Percentiles rank a stretch among this genome's conserved stretches.
Evolutionary conservation across 73 alveolate species (phyloP).

Genomic region (Paramecium pentaurelia): DNA sequence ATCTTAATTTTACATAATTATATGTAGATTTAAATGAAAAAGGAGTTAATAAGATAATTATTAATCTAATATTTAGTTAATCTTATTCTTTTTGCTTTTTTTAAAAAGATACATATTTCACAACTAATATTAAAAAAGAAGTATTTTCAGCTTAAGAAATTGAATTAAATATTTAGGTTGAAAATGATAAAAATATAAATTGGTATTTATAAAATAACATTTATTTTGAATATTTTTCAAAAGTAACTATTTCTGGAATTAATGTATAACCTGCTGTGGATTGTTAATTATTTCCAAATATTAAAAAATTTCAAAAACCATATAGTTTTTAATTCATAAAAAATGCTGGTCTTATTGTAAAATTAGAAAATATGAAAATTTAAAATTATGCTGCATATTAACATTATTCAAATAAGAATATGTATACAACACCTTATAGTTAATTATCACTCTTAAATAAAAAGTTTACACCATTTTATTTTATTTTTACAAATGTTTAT

Average conservation of each 20-base stretch:
- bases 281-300: background rate
- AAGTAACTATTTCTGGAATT: background rate
- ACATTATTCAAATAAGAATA: background rate
- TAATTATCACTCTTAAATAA: background rate
- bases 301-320: background rate
- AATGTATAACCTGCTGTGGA: background rate
- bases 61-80: background rate
- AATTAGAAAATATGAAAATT: background rate
- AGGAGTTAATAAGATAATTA: background rate
- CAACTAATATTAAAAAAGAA: background rate
- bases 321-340: background rate
- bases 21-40: background rate
- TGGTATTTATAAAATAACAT: background rate
- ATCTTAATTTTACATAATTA: background rate
- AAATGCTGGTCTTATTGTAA: background rate
- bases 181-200: background rate
- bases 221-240: background rate
- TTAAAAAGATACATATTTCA: conserved; percentile 1
- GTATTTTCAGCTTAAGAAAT: background rate
- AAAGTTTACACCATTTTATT: background rate
- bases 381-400: background rate
- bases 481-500: background rate
- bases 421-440: background rate
- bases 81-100: background rate
- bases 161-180: background rate